phyloP scores from a whole-genome alignment of 345 rosid genomes.

The Ceriops tagal region DNA sequence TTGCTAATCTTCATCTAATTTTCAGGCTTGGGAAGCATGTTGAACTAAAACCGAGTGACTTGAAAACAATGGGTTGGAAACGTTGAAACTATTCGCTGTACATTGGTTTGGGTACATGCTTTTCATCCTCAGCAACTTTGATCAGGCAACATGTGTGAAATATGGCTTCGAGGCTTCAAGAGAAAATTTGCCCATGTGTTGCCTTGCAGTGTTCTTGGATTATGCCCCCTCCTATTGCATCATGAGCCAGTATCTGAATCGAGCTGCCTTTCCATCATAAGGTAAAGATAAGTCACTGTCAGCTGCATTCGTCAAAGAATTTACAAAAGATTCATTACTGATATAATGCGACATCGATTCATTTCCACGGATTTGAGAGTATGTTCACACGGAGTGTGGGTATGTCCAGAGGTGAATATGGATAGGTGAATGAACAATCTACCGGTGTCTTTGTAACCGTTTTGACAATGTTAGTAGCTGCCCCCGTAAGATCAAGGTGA shows the following conservation, averaged over 20 bases:
- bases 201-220: neutral
- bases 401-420: neutral
- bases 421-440: neutral
- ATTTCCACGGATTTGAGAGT: neutral
- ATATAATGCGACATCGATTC: neutral
- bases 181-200: neutral
- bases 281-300: neutral
- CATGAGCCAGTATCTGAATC: neutral
- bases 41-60: slow-evolving; percentile 61
- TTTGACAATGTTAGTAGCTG: neutral
- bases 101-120: neutral
- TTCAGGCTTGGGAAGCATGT: slow-evolving; percentile 75
- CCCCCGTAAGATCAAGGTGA: neutral
- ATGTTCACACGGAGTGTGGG: neutral
- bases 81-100: slow-evolving; percentile 16
- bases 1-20: slow-evolving; percentile 7
- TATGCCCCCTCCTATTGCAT: neutral
- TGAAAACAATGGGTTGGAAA: slow-evolving; percentile 75
- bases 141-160: neutral
- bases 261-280: neutral
- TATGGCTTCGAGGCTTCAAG: slow-evolving; percentile 1
- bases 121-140: neutral
- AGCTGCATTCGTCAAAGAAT: neutral
- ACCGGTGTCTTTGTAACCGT: neutral
- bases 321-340: neutral